Percentiles rank a stretch among this genome's conserved stretches.
Evolutionary conservation across 106 monocot genomes (phyloP).

Genomic region (Allium sativum): DNA sequence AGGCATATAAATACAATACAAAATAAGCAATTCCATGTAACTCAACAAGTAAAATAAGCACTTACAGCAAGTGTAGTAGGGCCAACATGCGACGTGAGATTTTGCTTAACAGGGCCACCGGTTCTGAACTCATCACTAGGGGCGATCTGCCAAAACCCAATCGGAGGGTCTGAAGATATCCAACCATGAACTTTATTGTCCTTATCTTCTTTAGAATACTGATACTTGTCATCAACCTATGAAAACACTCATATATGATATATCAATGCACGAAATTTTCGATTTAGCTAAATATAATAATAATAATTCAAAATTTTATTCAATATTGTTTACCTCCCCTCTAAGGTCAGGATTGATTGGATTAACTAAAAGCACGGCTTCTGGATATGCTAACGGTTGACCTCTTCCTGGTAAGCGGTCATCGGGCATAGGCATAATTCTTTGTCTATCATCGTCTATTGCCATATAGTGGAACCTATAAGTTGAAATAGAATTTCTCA

Average conservation of each 20-base stretch:
- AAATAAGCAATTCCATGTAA: too few relatives aligned
- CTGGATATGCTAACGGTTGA: conserved; percentile 43
- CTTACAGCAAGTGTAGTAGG: conserved; percentile 86
- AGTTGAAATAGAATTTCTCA: neutral
- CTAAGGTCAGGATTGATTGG: conserved; percentile 43
- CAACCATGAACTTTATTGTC: conserved; percentile 82
- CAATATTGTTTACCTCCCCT: conserved; percentile 27
- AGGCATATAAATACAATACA: too few relatives aligned
- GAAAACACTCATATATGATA: neutral
- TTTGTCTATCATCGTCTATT: conserved; percentile 48
- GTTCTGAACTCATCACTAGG: conserved; percentile 88
- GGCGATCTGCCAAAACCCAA: conserved; percentile 83
- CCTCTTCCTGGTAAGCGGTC: conserved; percentile 27
- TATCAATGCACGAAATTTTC: too few relatives aligned
- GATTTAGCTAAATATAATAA: too few relatives aligned
- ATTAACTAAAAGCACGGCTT: conserved; percentile 40
- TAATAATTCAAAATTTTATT: too few relatives aligned
- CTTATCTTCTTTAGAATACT: conserved; percentile 76
- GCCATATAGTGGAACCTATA: conserved; percentile 68
- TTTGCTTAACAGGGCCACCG: conserved; percentile 69
- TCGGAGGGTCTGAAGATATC: conserved; percentile 46
- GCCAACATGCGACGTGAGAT: conserved; percentile 78
- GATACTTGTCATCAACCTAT: conserved; percentile 97
- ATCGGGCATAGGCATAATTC: conserved; percentile 52
- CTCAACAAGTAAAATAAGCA: neutral